Conservation (phyloP, 805 yeast species). For the Ogataea polymorpha region DNA sequence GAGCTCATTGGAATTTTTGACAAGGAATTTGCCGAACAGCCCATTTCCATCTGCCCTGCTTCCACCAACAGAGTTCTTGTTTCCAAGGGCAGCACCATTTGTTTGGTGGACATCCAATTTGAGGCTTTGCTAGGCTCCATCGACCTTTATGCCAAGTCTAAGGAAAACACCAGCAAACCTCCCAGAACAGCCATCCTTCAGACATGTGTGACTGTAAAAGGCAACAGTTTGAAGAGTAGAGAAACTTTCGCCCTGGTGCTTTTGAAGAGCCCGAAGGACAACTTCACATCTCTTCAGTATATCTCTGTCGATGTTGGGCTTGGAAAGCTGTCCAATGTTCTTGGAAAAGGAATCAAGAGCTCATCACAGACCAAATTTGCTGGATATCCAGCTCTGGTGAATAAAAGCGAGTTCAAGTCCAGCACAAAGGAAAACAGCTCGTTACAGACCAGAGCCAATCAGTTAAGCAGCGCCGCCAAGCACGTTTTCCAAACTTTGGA, state of each 20-base stretch:
- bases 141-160: conserved; percentile 31
- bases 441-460: conserved; percentile 24
- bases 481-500: conserved; percentile 30
- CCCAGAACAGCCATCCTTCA: conserved; percentile 31
- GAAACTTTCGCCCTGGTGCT: conserved; percentile 42
- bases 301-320: conserved; percentile 59
- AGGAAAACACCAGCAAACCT: conserved; percentile 19
- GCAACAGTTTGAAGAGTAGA: conserved; percentile 40
- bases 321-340: conserved; percentile 63
- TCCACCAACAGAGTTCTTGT: conserved; percentile 47
- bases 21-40: conserved; percentile 26
- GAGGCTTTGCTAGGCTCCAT: conserved; percentile 35
- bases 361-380: conserved; percentile 19
- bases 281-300: conserved; percentile 41
- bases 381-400: conserved; percentile 24
- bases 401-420: conserved; percentile 18
- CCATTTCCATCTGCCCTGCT: conserved; percentile 38
- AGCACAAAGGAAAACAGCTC: conserved; percentile 20
- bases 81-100: conserved; percentile 38
- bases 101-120: conserved; percentile 43
- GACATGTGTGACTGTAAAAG: conserved; percentile 37
- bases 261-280: conserved; percentile 40
- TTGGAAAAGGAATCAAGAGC: conserved; percentile 54
- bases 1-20: conserved; percentile 21
- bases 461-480: conserved; percentile 23